Evolutionary conservation across 2,329 filamentous ascomycete genomes (phyloP), one percentile per base, ranked within the genome.

Genomic region (Hypoxylon sp.): DNA sequence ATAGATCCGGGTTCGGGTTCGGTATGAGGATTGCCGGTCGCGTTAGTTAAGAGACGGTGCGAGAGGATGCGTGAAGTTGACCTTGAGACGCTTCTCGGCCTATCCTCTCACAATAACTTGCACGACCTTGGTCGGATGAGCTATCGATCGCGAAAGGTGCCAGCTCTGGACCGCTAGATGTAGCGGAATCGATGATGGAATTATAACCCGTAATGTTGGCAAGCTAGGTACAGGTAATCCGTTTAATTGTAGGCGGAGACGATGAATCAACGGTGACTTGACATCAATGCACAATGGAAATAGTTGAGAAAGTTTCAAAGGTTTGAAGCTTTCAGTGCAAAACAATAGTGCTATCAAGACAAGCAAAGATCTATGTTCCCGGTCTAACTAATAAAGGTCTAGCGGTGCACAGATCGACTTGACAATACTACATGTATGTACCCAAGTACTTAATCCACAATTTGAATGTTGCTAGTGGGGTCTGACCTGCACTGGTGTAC

Each of bases 361-460:
- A 52, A 56, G 54, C 38, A 65, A 50, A 65, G 45, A 64, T 55
- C 50, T 54, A 44, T 54, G 40, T 40, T 45, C 20, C 2, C 5
- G 2, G 2, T 4, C 63, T 64, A 66, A 28, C 63, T 14, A 2
- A n/a, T 44, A 20, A 3, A 18, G 32, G 38, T 8, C 18, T 69
- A 69, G 66, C 63, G 66, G 63, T 63, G 63, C 66, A 64, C 18
- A 55, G 51, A 42, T 33, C 14, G 4, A 16, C 20, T n/a, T n/a
- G n/a, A 16, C 22, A 33, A n/a, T n/a, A 36, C 36, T 22, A 49
- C 26, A 3, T 30, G 33, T 8, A 53, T 36, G 12, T 36, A n/a
- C 26, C 11, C n/a, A n/a, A n/a, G n/a, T n/a, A n/a, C n/a, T n/a
- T n/a, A n/a, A n/a, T n/a, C n/a, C n/a, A n/a, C n/a, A n/a, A n/a